Percentiles rank a stretch among this genome's conserved stretches.
These are phyloP conservation scores for Globisporangium radiosum DNA, from an alignment of 352 stramenopile species.

Conservation along the genomic window DNA sequence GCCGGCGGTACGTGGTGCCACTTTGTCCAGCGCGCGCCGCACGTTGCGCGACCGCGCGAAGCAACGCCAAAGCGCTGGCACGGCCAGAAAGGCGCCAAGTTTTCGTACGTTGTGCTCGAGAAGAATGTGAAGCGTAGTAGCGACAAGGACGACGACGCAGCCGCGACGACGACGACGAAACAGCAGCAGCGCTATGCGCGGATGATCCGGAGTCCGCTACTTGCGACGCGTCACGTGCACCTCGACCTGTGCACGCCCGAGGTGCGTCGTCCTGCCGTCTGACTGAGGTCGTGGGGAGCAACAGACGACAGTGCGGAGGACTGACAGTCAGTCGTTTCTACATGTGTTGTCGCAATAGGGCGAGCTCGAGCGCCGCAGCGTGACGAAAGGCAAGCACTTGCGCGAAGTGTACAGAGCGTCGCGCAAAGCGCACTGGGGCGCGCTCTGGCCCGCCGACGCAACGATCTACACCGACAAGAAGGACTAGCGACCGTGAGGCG, in stretches of 20 bases:
- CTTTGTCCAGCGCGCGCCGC: conserved; percentile 76
- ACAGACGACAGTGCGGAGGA: too few relatives aligned
- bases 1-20: conserved; percentile 77
- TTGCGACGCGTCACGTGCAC: conserved; percentile 72
- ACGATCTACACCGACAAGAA: conserved; percentile 51
- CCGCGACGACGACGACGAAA: not conserved
- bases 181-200: conserved; percentile 32
- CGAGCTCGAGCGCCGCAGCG: conserved; percentile 62
- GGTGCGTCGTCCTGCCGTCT: conserved; percentile 18
- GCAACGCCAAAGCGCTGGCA: conserved; percentile 77
- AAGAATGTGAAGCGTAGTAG: conserved; percentile 27
- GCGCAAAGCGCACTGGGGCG: conserved; percentile 79
- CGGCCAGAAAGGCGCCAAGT: conserved; percentile 81
- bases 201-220: conserved; percentile 57
- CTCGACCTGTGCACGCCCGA: conserved; percentile 79
- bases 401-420: conserved; percentile 78
- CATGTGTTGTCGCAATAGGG: conserved; percentile 24
- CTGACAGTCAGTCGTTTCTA: too few relatives aligned
- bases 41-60: conserved; percentile 66
- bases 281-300: too few relatives aligned
- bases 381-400: conserved; percentile 69
- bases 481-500: conserved; percentile 1
- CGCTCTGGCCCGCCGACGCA: conserved; percentile 60
- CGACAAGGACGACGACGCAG: conserved; percentile 11
- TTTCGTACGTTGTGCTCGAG: conserved; percentile 80